phyloP scores from a whole-genome alignment of 768 basidiomycete species.

The Boletus fagicola region DNA sequence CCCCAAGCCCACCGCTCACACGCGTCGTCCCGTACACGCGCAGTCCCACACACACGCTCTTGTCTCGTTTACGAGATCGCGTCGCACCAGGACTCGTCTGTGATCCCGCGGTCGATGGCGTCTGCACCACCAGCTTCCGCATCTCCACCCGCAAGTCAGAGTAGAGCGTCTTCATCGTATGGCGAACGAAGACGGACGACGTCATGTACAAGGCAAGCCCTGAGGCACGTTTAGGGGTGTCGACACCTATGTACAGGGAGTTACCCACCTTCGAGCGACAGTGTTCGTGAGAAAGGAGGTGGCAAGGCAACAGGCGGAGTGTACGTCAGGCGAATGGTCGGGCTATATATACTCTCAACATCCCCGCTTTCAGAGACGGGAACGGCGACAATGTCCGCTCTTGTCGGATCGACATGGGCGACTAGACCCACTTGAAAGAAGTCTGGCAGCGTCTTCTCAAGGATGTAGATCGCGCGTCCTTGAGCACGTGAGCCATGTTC shows the following conservation, averaged over 20 bases:
- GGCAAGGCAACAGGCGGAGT: constrained; percentile 67
- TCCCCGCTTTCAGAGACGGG: constrained; percentile 30
- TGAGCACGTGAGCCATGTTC: background rate
- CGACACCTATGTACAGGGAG: background rate
- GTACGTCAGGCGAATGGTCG: constrained; percentile 60
- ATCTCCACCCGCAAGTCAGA: constrained; percentile 60
- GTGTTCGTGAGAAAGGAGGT: constrained; percentile 63
- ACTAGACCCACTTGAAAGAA: constrained; percentile 72
- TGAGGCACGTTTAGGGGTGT: constrained; percentile 28
- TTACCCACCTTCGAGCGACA: constrained; percentile 65
- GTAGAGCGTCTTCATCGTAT: constrained; percentile 74
- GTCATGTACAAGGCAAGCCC: constrained; percentile 73
- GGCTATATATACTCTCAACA: constrained; percentile 58
- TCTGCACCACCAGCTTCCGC: constrained; percentile 42
- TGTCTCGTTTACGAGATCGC: constrained; percentile 42
- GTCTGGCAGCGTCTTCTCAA: constrained; percentile 66
- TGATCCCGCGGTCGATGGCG: too few relatives aligned
- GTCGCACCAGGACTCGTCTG: background rate
- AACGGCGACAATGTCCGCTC: constrained; percentile 28
- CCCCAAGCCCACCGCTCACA: constrained; percentile 57
- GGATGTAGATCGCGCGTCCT: constrained; percentile 71
- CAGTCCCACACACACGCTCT: constrained; percentile 54
- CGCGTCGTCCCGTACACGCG: constrained; percentile 57
- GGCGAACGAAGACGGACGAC: constrained; percentile 66
- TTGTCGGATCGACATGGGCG: constrained; percentile 49